Base-by-base conservation (phyloP, 164 flowering plant species). In the Liriodendron chinense region DNA sequence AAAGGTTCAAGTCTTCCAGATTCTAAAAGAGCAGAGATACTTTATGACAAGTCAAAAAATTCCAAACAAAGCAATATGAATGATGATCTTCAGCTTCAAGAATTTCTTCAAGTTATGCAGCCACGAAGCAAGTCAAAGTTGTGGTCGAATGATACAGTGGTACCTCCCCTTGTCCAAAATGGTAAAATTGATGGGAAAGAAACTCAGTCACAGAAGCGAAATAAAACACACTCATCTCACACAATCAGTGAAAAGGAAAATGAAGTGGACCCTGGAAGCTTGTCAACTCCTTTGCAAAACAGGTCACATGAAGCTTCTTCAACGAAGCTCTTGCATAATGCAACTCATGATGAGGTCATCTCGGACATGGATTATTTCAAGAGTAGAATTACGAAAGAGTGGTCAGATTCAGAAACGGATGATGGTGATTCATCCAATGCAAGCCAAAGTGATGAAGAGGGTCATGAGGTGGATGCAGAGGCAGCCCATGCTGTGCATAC, bases 51-150 rank as follows among this genome's bases (percentile, higher is more conserved):
- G 70, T 73, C 25, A 43, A 84, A 85, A 65, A 77, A 76, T 10
- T 48, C 50, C 76, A 84, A 78, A 67, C 78, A 84, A 80, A 75
- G 73, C 14, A 69, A 21, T 25, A 85, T 79, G 71, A 76, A 66
- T 80, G 83, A 84, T 76, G 98, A 96, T 67, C 94, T 90, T 70
- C 74, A 84, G 75, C 89, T 94, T 76, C 82, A 82, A 72, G 99
- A 96, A 78, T 96, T 94, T 86, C 90, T 94, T 69, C 81, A 90
- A 79, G 90, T 96, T 47, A 91, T 91, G 96, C 91, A 90, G 80
- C 92, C 97, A 25, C 85, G 96, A 48, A 77, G 47, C 43, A 92
- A 88, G 78, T 84, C 95, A 48, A 92, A 96, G 82, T 77, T 94
- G 79, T 96, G 99, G 99, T 91, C 88, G n/a, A 91, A 96, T 84